A percentile compares a stretch with the other conserved stretches of the same genome.
phyloP scores from a whole-genome alignment of 1,139 yeast genomes.

The Scheffersomyces segobiensis region DNA sequence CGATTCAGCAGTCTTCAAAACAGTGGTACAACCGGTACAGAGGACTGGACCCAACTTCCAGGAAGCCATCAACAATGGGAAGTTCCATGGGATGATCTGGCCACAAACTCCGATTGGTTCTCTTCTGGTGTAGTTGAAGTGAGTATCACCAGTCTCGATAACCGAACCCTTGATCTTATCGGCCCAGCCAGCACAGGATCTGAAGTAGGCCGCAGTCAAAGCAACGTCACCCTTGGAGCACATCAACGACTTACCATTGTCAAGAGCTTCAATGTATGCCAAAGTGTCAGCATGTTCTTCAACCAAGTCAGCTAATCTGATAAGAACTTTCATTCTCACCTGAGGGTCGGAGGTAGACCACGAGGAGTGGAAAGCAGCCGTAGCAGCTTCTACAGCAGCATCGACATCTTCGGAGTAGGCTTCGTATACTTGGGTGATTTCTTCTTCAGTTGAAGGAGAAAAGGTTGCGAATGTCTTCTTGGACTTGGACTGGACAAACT shows the following conservation, averaged over 20 bases:
- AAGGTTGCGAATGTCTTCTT: conserved; percentile 14
- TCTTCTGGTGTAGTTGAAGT: conserved; percentile 27
- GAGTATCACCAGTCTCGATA: conserved; percentile 23
- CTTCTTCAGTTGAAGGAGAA: conserved; percentile 20
- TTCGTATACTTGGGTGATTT: conserved; percentile 17
- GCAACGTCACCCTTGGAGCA: conserved; percentile 17
- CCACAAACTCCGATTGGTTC: conserved; percentile 42
- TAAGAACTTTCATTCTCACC: conserved; percentile 10
- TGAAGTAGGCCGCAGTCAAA: conserved; percentile 19
- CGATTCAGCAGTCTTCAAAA: conserved; percentile 35
- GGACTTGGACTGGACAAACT: conserved; percentile 14
- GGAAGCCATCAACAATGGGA: conserved; percentile 37
- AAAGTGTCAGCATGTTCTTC: conserved; percentile 17
- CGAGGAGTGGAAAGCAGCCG: conserved; percentile 16
- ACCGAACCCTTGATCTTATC: conserved; percentile 25
- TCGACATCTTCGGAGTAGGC: conserved; percentile 17
- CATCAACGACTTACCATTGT: conserved; percentile 19
- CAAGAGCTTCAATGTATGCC: conserved; percentile 19
- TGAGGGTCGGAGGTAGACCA: conserved; percentile 42
- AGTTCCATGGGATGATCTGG: conserved; percentile 42
- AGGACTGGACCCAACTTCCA: conserved; percentile 40
- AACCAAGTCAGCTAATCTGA: conserved; percentile 18
- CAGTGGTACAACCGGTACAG: conserved; percentile 35
- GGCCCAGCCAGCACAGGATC: conserved; percentile 29
- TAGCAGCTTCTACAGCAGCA: conserved; percentile 18